Evolutionary conservation across 2,329 filamentous ascomycete genomes (phyloP).

Genomic region (Ceratocystis lukuohia): DNA sequence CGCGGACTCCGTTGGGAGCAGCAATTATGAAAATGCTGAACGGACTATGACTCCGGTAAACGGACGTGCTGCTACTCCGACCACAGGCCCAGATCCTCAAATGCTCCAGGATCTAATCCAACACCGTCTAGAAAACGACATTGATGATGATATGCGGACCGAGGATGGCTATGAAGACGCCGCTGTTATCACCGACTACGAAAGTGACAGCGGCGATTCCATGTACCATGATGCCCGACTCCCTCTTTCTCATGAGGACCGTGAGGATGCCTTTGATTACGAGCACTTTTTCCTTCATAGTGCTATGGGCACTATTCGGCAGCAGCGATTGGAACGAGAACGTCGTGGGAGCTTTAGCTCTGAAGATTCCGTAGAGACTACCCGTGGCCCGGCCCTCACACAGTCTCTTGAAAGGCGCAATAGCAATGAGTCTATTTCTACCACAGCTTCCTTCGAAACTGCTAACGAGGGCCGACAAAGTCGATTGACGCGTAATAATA

Average conservation of each 20-base stretch:
- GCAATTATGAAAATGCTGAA: constrained; percentile 22
- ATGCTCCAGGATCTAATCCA: constrained; percentile 13
- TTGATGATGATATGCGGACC: constrained; percentile 30
- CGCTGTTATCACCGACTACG: constrained; percentile 29
- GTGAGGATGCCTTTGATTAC: constrained; percentile 91
- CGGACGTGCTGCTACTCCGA: constrained; percentile 4
- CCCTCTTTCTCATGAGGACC: constrained; percentile 72
- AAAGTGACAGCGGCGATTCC: constrained; percentile 51
- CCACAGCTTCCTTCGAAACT: constrained; percentile 43
- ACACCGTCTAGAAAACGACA: constrained; percentile 24
- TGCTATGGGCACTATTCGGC: constrained; percentile 65
- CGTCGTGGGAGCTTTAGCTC: constrained; percentile 42
- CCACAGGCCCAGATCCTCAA: constrained; percentile 1
- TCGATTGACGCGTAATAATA: constrained; percentile 27
- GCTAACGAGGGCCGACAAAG: constrained; percentile 38
- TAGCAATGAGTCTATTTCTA: constrained; percentile 40
- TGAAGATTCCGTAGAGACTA: constrained; percentile 48
- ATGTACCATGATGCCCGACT: constrained; percentile 50
- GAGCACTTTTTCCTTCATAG: constrained; percentile 92
- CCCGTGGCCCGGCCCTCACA: constrained; percentile 34
- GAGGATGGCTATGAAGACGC: constrained; percentile 29
- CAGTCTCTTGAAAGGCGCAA: constrained; percentile 28
- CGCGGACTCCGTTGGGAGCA: constrained; percentile 24
- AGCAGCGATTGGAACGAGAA: constrained; percentile 33
- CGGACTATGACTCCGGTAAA: constrained; percentile 13